Conservation (phyloP, 768 basidiomycete genomes). For the Calocera viscosa region DNA sequence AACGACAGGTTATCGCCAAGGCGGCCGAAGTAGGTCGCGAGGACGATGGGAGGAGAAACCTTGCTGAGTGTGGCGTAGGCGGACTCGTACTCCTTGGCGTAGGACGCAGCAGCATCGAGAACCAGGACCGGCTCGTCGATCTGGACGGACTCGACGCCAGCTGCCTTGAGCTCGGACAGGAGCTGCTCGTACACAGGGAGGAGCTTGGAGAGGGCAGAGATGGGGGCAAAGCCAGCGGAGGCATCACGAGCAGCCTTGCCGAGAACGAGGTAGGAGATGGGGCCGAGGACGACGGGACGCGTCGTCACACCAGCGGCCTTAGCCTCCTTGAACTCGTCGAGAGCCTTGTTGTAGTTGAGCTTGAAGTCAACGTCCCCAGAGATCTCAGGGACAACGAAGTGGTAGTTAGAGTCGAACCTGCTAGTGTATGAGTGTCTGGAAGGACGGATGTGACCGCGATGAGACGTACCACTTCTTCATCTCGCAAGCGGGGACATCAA, state of each 20-base stretch:
- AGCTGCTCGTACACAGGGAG: conserved; percentile 86
- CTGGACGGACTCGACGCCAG: conserved; percentile 91
- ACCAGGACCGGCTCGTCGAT: conserved; percentile 95
- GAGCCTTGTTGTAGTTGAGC: conserved; percentile 87
- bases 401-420: conserved; percentile 98
- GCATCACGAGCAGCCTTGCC: conserved; percentile 85
- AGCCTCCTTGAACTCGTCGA: conserved; percentile 90
- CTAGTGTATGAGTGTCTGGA: conserved; percentile 1
- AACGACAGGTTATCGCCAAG: conserved; percentile 84
- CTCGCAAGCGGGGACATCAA: conserved; percentile 93
- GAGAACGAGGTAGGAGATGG: conserved; percentile 86
- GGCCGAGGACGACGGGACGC: conserved; percentile 91
- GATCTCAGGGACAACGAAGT: conserved; percentile 95
- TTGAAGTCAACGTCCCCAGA: conserved; percentile 85
- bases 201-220: conserved; percentile 78
- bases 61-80: conserved; percentile 72
- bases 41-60: conserved; percentile 78
- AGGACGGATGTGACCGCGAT: background rate
- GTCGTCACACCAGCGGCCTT: conserved; percentile 77
- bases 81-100: conserved; percentile 65
- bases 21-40: conserved; percentile 95
- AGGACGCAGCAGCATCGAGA: conserved; percentile 64
- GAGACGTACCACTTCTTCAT: conserved; percentile 95
- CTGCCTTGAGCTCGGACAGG: conserved; percentile 77
- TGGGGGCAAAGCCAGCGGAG: conserved; percentile 71